Evolutionary conservation across 2,329 filamentous ascomycete species (phyloP), one percentile per base, ranked within the genome.

Genomic region (Ophiostoma montium): DNA sequence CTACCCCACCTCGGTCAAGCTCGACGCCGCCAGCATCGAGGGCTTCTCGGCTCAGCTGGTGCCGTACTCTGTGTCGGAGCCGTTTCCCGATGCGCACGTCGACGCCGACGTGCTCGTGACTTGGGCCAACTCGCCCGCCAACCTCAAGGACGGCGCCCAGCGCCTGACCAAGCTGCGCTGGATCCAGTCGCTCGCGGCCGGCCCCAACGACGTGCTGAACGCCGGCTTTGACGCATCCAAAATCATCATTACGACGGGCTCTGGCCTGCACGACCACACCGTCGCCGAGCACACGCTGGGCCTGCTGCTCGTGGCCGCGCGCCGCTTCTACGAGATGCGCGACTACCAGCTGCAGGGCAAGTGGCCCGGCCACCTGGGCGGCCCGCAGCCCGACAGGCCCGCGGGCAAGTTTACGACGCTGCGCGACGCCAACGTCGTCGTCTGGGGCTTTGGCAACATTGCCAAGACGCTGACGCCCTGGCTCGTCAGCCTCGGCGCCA

Each of bases 361-460:
- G 51, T 72, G 70, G 70, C 67, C 70, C 0, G 61, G 53, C 3
- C 68, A 71, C 54, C 62, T 72, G 1, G 69, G 69, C 44, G 70
- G 70, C 0, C 61, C 69, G 2, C 65, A 67, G 5, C 64, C 54
- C 8, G 54, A 55, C 54, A 52, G 54, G 15, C 54, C 67, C 5
- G 58, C 60, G 21, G 66, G 62, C 39, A 59, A 60, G 13, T 72
- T 72, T 58, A 70, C 67, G 4, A 66, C 67, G 16, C 58, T 72
- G 47, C 62, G 66, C 42, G 65, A 62, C 41, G 67, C 70, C 3
- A 65, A 64, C 52, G 60, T 72, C 9, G 56, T 67, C 32, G 60
- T 72, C 47, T 72, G 70, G 70, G 70, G 70, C 10, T 72, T 68
- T 49, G 70, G 70, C 46, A 72, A 70, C 57, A 72, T 72, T 45